phyloP scores from a whole-genome alignment of 257 asterid genomes.

The Ajuga chamaepitys region DNA sequence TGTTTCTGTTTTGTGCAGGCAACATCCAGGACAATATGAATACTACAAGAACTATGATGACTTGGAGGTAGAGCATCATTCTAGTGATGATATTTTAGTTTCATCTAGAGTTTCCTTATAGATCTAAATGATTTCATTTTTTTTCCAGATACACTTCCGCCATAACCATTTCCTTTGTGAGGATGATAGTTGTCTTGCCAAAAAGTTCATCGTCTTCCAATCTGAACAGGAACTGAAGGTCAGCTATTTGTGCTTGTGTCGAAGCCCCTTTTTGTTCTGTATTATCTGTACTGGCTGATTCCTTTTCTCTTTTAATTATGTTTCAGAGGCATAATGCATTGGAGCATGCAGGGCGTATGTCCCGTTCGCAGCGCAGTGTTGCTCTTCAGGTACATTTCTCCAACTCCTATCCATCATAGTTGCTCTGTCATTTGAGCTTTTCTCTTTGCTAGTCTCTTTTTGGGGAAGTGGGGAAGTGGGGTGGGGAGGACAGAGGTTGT shows the following conservation, averaged over 20 bases:
- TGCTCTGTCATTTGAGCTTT: background rate
- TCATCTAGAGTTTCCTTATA: background rate
- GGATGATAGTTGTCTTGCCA: slow-evolving; percentile 79
- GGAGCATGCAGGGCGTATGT: slow-evolving; percentile 96
- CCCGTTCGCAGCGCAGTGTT: slow-evolving; percentile 90
- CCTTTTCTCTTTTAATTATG: slow-evolving; percentile 6
- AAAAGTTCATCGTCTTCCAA: slow-evolving; percentile 74
- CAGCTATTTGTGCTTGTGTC: slow-evolving; percentile 11
- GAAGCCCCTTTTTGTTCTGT: background rate
- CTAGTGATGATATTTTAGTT: slow-evolving; percentile 4
- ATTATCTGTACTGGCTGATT: background rate
- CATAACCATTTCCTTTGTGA: slow-evolving; percentile 82
- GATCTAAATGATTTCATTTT: slow-evolving; percentile 15
- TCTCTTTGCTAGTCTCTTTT: background rate
- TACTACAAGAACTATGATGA: slow-evolving; percentile 90
- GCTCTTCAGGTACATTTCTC: slow-evolving; percentile 78
- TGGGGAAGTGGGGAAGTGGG: background rate
- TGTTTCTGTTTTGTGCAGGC: slow-evolving; percentile 45
- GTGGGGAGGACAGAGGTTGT: background rate
- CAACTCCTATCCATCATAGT: slow-evolving; percentile 6
- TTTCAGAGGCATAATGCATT: slow-evolving; percentile 83
- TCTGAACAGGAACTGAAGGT: slow-evolving; percentile 94
- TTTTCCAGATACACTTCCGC: slow-evolving; percentile 73
- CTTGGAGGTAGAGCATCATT: slow-evolving; percentile 58
- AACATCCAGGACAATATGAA: slow-evolving; percentile 88